Base-by-base conservation (phyloP, 2,329 filamentous ascomycete genomes). In the Magnaporthiopsis rhizophila region DNA sequence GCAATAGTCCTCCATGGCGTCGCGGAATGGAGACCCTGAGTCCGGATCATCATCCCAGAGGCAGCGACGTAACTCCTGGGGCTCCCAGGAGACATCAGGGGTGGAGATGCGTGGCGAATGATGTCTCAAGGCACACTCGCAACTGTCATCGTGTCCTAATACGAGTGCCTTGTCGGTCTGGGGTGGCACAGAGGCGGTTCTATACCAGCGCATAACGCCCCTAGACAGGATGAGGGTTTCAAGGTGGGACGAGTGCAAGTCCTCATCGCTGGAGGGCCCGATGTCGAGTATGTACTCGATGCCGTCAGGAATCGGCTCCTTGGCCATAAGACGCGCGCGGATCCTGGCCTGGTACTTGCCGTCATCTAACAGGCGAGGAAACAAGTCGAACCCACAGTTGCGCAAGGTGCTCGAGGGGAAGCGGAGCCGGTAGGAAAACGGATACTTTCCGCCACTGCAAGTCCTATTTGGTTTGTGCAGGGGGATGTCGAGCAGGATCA, bases 1-100 rank as follows among this genome's bases (percentile, higher is more conserved):
- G 60, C 86, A 89, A 71, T 91, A 91, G 67, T 89, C 87, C 0
- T 76, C 74, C 18, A 84, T 77, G 0, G 24, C n/a, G 58, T 58
- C 4, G 2, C 57, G 57, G 57, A 58, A 58, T 32, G 26, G 57
- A 15, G 12, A 21, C 18, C 8, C 45, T 9, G n/a, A 21, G 9
- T 24, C 45, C n/a, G n/a, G 4, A 2, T 13, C 45, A 24, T 53
- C 45, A 24, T 53, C 45, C 45, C 45, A 53, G 45, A 53, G 21
- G n/a, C 45, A 53, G 45, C 45, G 21, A 24, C 21, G 45, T 21
- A 24, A 21, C 34, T n/a, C 4, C 45, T 21, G 45, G 45, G 7
- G 15, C 38, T 2, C 4, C 5, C n/a, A 7, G 7, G 45, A 8
- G 18, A 21, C 2, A 5, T n/a, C 45, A 11, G 3, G 9, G 18